These are phyloP conservation scores for Graphilbum sp. DNA, from an alignment of 2,329 filamentous ascomycete genomes.

Conservation along the genomic window DNA sequence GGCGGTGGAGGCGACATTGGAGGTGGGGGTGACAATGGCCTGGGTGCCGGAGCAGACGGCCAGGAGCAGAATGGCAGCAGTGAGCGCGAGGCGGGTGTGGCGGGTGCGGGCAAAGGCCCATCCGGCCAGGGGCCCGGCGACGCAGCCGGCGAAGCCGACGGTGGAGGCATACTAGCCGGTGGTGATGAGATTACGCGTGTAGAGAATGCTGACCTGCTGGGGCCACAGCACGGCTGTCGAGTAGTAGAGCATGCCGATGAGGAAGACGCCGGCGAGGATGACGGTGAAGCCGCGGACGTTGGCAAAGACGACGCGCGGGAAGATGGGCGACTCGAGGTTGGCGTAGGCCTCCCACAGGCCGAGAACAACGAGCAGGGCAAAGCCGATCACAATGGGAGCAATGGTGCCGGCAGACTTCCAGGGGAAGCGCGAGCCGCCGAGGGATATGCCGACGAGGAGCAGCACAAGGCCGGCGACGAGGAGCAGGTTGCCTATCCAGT, in stretches of 20 bases:
- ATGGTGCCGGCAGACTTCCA: conserved; percentile 15
- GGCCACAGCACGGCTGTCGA: conserved; percentile 17
- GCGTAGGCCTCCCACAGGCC: conserved; percentile 15
- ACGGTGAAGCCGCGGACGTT: conserved; percentile 9
- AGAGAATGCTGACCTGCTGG: too few species aligned
- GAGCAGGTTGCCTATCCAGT: conserved; percentile 14
- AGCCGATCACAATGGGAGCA: conserved; percentile 16
- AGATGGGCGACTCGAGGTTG: conserved; percentile 14
- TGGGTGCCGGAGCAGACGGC: too few species aligned
- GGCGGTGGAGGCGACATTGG: too few species aligned
- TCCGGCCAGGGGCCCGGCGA: too few species aligned
- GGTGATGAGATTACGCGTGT: too few species aligned
- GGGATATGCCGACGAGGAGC: conserved; percentile 16
- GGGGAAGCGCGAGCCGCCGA: conserved; percentile 14
- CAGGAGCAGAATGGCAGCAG: too few species aligned
- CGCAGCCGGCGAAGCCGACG: too few species aligned
- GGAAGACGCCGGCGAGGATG: conserved; percentile 15
- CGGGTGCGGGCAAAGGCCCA: too few species aligned
- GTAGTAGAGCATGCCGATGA: conserved; percentile 17
- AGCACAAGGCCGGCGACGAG: conserved; percentile 14
- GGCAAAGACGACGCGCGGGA: conserved; percentile 15
- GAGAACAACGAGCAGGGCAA: conserved; percentile 14
- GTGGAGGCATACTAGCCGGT: too few species aligned
- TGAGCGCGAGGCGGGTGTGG: too few species aligned
- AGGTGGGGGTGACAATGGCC: too few species aligned